Base-by-base conservation (phyloP, 2,329 filamentous ascomycete species). In the Aspergillus quadricinctus region DNA sequence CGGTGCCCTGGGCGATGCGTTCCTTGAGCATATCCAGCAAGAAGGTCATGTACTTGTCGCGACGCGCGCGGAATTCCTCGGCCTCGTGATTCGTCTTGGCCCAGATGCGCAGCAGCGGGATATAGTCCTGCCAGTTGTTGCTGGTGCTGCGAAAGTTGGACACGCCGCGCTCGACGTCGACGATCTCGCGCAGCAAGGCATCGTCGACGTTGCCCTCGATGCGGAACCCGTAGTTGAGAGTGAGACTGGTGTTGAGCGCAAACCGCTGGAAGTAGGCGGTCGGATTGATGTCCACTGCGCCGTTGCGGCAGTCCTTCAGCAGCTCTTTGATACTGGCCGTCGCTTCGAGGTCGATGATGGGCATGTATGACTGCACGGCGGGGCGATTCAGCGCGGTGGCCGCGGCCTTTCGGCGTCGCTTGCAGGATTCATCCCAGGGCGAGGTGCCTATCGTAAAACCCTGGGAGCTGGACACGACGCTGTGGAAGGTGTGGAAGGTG, bases 41-140 rank as follows among this genome's bases (percentile, higher is more conserved):
- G 49, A 78, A 78, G 11, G 80, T 80, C 75, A 88, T 75, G 59
- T 88, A 88, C 52, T 80, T 82, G 61, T 91, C 88, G 52, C 89
- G 80, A 21, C 89, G 80, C n/a, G 77, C 75, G 40, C 88, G 82
- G 72, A 86, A 90, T 58, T 86, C 83, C 7, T 81, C 75, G 0
- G 89, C 88, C 50, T 84, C 81, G 2, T 78, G 78, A 64, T 84
- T 90, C 60, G 81, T 81, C 31, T 79, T 83, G 2, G 85, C 81
- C 61, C 84, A 81, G 2, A 91, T 70, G 28, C 90, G 81, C 58
- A 94, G 69, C 4, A 92, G 66, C 0, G 90, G 89, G n/a, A 94
- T 83, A 63, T 93, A 93, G 66, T 94, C 90, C 66, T 90, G 88
- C 84, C 88, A 90, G 69, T 93, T 93, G 68, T 92, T 90, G 64